Base-by-base conservation (phyloP, 108 stramenopile species). In the Seminavis robusta region DNA sequence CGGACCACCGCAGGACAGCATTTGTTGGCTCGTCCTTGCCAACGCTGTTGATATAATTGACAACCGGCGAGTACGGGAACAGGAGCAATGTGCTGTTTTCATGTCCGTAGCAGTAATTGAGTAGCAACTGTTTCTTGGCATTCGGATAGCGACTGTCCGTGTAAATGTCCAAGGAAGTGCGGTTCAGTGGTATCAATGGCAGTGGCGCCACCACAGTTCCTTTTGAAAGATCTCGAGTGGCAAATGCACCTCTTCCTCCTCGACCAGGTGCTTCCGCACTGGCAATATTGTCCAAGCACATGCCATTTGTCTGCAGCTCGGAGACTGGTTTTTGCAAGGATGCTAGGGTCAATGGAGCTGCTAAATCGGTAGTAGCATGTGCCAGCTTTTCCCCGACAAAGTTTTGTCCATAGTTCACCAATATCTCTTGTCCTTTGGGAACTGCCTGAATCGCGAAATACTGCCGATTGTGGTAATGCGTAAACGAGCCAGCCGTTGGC, bases 231-330 rank as follows among this genome's bases (percentile, higher is more conserved):
- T 49, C 52, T 37, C 88, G 65, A 21, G 70, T 61, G 0, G 88
- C 82, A 72, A 90, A 83, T 4, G 88, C 88, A 3, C 88, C 88
- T 28, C 77, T 57, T 8, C 84, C 88, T 50, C 47, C 19, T 27
- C 33, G 47, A 23, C 46, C 45, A 33, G 74, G 45, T 38, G 46
- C 33, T 23, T 61, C 61, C 25, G 76, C 69, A 16, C 42, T 32
- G 0, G 30, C 50, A 32, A 86, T 73, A 47, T 86, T 89, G 74
- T 89, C 84, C 65, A 89, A 56, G 41, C 88, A 89, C 47, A 71
- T 52, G 15, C 82, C 88, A 52, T 83, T 57, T 33, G 66, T 55
- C 23, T 68, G 52, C 37, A 89, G 43, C 57, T 72, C n/a, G n/a
- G n/a, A n/a, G 24, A 61, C 13, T n/a, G 48, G 15, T 6, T n/a